These are phyloP conservation scores for Spathaspora girioi DNA, from an alignment of 805 yeast genomes.

Conservation along the genomic window DNA sequence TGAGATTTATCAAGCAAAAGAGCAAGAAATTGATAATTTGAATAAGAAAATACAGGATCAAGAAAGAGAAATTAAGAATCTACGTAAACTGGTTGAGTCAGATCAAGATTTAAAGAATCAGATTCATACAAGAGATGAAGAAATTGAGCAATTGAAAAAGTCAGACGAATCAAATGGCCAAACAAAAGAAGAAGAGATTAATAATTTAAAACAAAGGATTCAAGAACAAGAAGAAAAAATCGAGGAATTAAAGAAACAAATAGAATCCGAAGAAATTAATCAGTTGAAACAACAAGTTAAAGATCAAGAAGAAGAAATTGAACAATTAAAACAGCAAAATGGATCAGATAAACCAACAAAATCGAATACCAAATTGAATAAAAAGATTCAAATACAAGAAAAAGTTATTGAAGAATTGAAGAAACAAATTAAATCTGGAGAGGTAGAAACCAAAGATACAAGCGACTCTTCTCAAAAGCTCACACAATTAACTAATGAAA, in stretches of 20 bases:
- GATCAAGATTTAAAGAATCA: not conserved
- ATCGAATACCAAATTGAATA: not conserved
- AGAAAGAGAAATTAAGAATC: not conserved
- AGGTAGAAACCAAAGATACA: not conserved
- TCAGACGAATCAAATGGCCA: conserved; percentile 8
- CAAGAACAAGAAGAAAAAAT: not conserved
- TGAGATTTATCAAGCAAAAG: not conserved
- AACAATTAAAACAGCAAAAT: not conserved
- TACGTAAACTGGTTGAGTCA: not conserved
- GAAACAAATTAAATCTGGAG: conserved; percentile 2
- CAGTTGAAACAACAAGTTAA: conserved; percentile 9
- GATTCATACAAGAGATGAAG: not conserved
- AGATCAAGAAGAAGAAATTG: conserved; percentile 13
- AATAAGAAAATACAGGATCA: not conserved
- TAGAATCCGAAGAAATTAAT: conserved; percentile 13
- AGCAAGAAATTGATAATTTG: not conserved
- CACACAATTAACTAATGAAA: conserved; percentile 9
- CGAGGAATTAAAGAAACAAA: conserved; percentile 2
- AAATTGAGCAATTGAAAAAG: conserved; percentile 7
- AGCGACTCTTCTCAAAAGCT: not conserved
- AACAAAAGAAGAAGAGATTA: not conserved
- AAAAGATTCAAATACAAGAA: not conserved
- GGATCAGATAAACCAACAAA: not conserved
- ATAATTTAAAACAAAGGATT: not conserved
- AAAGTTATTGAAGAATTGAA: not conserved